A percentile compares a stretch with the other conserved stretches of the same genome.
These are phyloP conservation scores for Yamadazyma triangularis DNA, from an alignment of 1,139 yeast species.

Conservation along the genomic window DNA sequence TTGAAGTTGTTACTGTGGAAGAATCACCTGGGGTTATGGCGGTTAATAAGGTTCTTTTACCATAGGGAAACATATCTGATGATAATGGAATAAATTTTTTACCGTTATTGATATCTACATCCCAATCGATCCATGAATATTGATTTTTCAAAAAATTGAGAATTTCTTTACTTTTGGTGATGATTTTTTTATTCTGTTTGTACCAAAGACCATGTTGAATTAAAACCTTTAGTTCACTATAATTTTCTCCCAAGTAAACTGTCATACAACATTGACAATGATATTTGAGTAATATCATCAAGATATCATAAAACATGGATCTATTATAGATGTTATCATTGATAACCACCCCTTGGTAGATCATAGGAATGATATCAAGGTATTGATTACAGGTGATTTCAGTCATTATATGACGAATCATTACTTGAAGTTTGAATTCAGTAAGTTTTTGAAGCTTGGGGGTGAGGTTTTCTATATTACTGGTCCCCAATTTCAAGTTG, in stretches of 20 bases:
- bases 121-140: constrained; percentile 18
- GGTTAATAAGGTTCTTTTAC: too few species aligned
- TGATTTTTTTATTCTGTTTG: constrained; percentile 12
- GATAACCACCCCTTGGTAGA: constrained; percentile 32
- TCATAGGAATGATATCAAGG: constrained; percentile 26
- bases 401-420: constrained; percentile 20
- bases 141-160: constrained; percentile 11
- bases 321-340: constrained; percentile 13
- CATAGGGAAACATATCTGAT: too few species aligned
- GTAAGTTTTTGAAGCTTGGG: constrained; percentile 10
- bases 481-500: constrained; percentile 28
- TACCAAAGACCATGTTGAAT: constrained; percentile 31
- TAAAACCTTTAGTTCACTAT: constrained; percentile 21
- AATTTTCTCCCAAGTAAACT: constrained; percentile 22
- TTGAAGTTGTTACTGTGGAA: too few species aligned
- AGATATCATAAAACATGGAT: constrained; percentile 20
- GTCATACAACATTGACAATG: constrained; percentile 36
- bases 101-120: constrained; percentile 21
- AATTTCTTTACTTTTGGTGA: constrained; percentile 20
- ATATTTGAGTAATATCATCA: constrained; percentile 15
- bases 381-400: constrained; percentile 26
- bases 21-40: too few species aligned
- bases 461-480: constrained; percentile 14
- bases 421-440: constrained; percentile 21
- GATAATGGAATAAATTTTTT: constrained; percentile 1